Percentiles rank a stretch among this genome's conserved stretches.
Evolutionary conservation across 1,284 basidiomycete genomes (phyloP).

Genomic region (Trametes pubescens): DNA sequence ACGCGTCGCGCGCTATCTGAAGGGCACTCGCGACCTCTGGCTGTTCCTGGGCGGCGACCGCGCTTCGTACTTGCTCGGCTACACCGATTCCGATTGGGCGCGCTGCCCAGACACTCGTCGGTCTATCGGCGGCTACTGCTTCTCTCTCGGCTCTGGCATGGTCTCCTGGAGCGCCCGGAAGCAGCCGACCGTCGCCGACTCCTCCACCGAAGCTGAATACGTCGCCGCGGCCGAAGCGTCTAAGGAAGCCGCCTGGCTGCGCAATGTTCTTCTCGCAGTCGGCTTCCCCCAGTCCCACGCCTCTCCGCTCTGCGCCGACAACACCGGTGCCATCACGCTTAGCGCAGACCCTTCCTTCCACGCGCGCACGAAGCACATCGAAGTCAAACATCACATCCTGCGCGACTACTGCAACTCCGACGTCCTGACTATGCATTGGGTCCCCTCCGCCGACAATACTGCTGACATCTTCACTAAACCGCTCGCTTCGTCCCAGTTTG

Average conservation of each 20-base stretch:
- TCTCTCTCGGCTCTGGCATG: conserved; percentile 38
- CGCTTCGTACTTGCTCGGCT: conserved; percentile 42
- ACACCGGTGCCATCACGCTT: conserved; percentile 25
- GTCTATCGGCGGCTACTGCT: conserved; percentile 40
- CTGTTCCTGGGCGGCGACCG: conserved; percentile 32
- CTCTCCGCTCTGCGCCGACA: conserved; percentile 24
- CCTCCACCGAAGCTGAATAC: conserved; percentile 42
- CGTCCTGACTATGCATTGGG: conserved; percentile 5
- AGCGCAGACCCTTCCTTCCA: conserved; percentile 25
- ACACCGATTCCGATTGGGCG: conserved; percentile 47
- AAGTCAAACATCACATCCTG: conserved; percentile 28
- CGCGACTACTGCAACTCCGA: conserved; percentile 23
- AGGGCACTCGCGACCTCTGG: conserved; percentile 27
- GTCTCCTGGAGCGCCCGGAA: conserved; percentile 42
- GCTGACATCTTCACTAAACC: conserved; percentile 32
- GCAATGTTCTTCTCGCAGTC: conserved; percentile 19
- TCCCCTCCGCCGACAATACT: conserved; percentile 20
- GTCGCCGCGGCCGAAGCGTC: conserved; percentile 30
- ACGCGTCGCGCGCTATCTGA: conserved; percentile 39
- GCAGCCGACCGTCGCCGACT: conserved; percentile 42
- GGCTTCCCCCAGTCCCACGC: conserved; percentile 2
- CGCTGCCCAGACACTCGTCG: conserved; percentile 22
- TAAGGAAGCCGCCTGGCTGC: conserved; percentile 38
- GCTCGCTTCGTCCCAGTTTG: conserved; percentile 21
- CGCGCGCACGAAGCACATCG: conserved; percentile 33